Percentiles rank a stretch among this genome's conserved stretches.
Evolutionary conservation across 306 rosid genomes (phyloP).

Genomic region (Ormosia emarginata): DNA sequence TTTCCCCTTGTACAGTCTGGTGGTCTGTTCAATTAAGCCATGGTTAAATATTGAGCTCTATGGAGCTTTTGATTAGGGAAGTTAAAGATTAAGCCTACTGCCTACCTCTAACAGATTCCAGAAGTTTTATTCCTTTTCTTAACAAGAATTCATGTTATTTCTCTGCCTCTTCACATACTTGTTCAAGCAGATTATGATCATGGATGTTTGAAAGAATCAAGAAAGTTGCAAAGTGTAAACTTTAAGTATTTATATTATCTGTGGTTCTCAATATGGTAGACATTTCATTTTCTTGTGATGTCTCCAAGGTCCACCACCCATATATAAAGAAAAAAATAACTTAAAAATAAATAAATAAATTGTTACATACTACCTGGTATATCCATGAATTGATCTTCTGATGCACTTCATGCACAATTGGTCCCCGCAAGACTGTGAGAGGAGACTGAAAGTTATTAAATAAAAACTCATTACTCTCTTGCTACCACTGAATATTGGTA

Average conservation of each 20-base stretch:
- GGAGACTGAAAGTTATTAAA: slow-evolving; percentile 27
- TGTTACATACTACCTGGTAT: slow-evolving; percentile 39
- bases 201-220: not conserved
- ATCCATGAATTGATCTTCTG: slow-evolving; percentile 54
- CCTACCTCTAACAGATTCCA: not conserved
- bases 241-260: not conserved
- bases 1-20: slow-evolving; percentile 77
- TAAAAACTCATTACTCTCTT: slow-evolving; percentile 10
- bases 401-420: slow-evolving; percentile 57
- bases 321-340: not conserved
- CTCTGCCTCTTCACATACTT: not conserved
- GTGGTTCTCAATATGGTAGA: not conserved
- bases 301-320: not conserved
- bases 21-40: slow-evolving; percentile 49
- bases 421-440: slow-evolving; percentile 43
- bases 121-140: not conserved
- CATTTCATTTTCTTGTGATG: not conserved
- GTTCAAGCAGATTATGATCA: not conserved
- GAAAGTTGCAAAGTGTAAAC: not conserved
- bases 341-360: not conserved
- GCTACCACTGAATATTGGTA: not conserved
- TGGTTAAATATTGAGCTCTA: slow-evolving; percentile 1
- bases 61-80: not conserved
- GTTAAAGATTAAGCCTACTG: not conserved
- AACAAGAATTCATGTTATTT: not conserved